These are phyloP conservation scores for Babesia bigemina DNA, from an alignment of 169 alveolate species.

Conservation along the genomic window DNA sequence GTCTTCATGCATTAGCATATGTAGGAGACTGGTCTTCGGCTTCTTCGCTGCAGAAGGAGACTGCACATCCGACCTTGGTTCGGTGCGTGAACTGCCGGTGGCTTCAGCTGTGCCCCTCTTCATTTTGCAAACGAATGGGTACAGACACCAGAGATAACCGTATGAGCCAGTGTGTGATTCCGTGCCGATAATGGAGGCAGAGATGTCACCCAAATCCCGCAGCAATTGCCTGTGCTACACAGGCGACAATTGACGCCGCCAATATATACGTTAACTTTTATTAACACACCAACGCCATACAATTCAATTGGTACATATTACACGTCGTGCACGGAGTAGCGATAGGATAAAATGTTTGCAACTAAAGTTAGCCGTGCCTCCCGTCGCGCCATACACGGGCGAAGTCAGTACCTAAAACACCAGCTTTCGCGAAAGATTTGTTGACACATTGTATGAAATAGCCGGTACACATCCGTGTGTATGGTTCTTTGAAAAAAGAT, in stretches of 20 bases:
- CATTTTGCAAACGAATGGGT: conserved; percentile 1
- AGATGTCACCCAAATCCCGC: too few species aligned
- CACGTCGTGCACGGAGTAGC: background rate
- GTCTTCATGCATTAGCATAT: conserved; percentile 43
- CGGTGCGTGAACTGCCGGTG: conserved; percentile 1
- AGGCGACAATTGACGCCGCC: background rate
- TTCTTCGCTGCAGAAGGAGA: conserved; percentile 5
- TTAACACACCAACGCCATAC: background rate
- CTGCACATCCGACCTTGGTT: background rate
- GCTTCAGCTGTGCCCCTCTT: background rate
- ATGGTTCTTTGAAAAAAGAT: background rate
- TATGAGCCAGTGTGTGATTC: too few species aligned
- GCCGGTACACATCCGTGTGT: background rate
- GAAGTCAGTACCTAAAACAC: background rate
- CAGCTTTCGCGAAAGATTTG: background rate
- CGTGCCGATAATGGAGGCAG: too few species aligned
- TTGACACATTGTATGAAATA: background rate
- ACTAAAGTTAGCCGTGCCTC: too few species aligned
- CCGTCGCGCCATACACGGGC: too few species aligned
- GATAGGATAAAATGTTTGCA: too few species aligned
- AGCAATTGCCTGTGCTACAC: background rate
- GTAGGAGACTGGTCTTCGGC: conserved; percentile 13
- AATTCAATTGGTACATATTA: background rate
- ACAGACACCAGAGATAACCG: background rate
- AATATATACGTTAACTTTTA: background rate